Evolutionary conservation across 1,284 basidiomycete genomes (phyloP).

Genomic region (Gomphus sp.): DNA sequence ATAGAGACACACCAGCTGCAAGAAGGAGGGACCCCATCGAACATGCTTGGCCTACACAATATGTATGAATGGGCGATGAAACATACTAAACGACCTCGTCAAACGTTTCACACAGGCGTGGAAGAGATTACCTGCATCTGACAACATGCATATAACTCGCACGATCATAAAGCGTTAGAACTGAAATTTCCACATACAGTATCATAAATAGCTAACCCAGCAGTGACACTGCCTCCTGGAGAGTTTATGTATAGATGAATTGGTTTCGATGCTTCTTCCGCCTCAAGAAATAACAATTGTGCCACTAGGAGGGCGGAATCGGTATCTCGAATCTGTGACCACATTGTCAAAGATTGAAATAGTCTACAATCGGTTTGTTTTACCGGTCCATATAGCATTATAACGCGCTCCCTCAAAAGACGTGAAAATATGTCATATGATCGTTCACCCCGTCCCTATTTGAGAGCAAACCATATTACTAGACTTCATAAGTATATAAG

Average conservation of each 20-base stretch:
- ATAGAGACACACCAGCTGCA: conserved; percentile 51
- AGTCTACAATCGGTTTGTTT: not conserved
- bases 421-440: conserved; percentile 94
- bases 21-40: conserved; percentile 90
- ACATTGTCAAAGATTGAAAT: conserved; percentile 8
- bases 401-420: conserved; percentile 80
- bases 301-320: conserved; percentile 82
- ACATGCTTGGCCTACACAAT: conserved; percentile 87
- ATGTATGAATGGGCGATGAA: conserved; percentile 88
- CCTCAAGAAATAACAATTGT: conserved; percentile 88
- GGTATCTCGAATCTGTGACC: conserved; percentile 66
- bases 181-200: conserved; percentile 45
- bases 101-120: not conserved
- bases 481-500: not conserved
- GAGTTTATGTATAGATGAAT: conserved; percentile 94
- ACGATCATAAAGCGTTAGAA: not conserved
- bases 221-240: conserved; percentile 88
- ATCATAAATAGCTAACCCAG: conserved; percentile 91
- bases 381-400: conserved; percentile 90
- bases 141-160: conserved; percentile 15
- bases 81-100: conserved; percentile 59
- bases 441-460: conserved; percentile 81
- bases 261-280: conserved; percentile 84
- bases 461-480: conserved; percentile 12
- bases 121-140: conserved; percentile 62